Evolutionary conservation across 129 eudicot genomes (phyloP), one percentile per base, ranked within the genome.

Genomic region (Artemisia argyi): DNA sequence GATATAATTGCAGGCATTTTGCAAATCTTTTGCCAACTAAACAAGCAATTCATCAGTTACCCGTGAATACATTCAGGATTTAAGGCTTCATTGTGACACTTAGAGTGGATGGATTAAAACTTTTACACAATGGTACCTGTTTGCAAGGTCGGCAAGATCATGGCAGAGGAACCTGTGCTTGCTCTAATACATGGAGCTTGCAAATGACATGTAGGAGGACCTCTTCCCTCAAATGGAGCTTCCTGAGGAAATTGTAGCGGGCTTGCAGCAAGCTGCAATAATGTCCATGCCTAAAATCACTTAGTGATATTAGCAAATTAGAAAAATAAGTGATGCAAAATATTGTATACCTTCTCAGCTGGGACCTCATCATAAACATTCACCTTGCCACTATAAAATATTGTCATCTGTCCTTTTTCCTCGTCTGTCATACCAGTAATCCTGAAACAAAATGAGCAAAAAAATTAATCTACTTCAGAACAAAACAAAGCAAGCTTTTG

Each of bases 331-430:
- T 9, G 16, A 11, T 52, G 22, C 15, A 76, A 68, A 60, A 47
- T 60, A 22, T 8, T 19, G 59, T 46, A 22, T 84, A 91, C 96
- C 96, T 86, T 88, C 10, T 89, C 96, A 78, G 73, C 78, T 17
- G 91, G 87, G 56, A 91, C 81, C 64, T 85, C 93, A 77, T 91
- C 91, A 63, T 88, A 91, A 30, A 91, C 97, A 81, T 86, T 86
- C 81, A 91, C 86, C 83, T 83, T 86, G 73, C 97, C 97, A 63
- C 93, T 69, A 73, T 91, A 91, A 69, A 88, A 88, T 70, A 91
- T 88, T 11, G 97, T 81, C 93, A 91, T 89, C 75, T 91, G 96
- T 51, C 81, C 91, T 28, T 63, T 73, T 65, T 80, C 76, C 61
- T 57, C 78, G 9, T 79, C 55, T 69, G 89, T 59, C 13, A 74